These are phyloP conservation scores for Mycena olivaceomarginata DNA, from an alignment of 768 basidiomycete genomes.

Conservation along the genomic window DNA sequence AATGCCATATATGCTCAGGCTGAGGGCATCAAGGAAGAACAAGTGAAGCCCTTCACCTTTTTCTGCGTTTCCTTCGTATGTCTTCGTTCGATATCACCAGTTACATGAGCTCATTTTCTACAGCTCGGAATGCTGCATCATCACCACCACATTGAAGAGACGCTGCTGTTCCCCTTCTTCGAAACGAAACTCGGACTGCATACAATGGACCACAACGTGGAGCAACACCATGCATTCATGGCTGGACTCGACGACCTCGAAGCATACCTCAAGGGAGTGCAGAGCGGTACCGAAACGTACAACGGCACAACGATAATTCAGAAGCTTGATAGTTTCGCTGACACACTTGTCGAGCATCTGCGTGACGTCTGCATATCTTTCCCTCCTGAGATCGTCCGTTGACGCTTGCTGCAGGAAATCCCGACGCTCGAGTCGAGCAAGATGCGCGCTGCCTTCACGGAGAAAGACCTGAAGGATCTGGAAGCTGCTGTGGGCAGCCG, in stretches of 20 bases:
- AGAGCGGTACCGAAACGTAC: conserved; percentile 75
- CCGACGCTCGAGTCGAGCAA: conserved; percentile 50
- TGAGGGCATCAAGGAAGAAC: conserved; percentile 43
- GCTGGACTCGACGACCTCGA: conserved; percentile 50
- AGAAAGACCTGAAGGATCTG: conserved; percentile 51
- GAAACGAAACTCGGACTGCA: conserved; percentile 54
- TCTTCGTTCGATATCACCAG: background rate
- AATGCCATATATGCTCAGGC: conserved; percentile 54
- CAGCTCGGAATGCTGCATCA: conserved; percentile 54
- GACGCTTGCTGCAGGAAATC: conserved; percentile 48
- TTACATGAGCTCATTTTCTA: background rate
- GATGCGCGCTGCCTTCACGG: conserved; percentile 51
- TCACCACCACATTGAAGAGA: conserved; percentile 57
- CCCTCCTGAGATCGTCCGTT: background rate
- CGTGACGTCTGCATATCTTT: conserved; percentile 45
- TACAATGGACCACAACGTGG: conserved; percentile 50
- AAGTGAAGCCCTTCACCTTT: conserved; percentile 53
- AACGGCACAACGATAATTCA: conserved; percentile 54
- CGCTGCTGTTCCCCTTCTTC: conserved; percentile 51
- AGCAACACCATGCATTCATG: conserved; percentile 54
- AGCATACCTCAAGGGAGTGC: conserved; percentile 71
- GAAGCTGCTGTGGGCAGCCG: conserved; percentile 48
- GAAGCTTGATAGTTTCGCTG: conserved; percentile 52
- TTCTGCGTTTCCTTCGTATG: conserved; percentile 53
- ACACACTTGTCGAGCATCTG: conserved; percentile 53